Conservation (phyloP, 2,329 filamentous ascomycete genomes). For the Botrytis cinerea region DNA sequence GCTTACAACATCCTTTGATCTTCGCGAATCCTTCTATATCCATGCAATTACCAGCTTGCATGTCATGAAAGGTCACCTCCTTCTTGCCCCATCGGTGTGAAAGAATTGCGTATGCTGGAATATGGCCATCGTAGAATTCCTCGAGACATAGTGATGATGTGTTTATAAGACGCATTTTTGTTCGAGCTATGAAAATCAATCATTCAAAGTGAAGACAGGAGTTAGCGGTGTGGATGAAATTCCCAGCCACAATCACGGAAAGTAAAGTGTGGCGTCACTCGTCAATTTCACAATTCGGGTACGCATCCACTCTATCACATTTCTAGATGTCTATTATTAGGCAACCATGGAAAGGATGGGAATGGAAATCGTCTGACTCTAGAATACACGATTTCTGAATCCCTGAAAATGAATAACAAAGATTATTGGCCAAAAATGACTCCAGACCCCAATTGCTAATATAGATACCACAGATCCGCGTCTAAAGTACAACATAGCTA, state of each 20-base stretch:
- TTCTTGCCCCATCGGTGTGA: slow-evolving; percentile 44
- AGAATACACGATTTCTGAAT: neutral
- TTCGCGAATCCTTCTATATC: neutral
- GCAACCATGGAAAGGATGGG: too few relatives aligned
- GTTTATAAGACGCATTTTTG: neutral
- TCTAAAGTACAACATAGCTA: neutral
- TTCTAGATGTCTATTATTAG: neutral
- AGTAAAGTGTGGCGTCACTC: neutral
- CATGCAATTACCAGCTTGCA: neutral
- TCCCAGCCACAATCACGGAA: neutral
- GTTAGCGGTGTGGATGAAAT: neutral
- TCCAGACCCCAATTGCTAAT: too few relatives aligned
- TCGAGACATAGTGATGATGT: neutral
- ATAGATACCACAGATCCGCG: neutral
- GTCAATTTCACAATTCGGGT: neutral
- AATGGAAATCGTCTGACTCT: neutral
- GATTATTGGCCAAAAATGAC: too few relatives aligned
- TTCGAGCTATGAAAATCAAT: neutral
- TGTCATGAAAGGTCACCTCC: slow-evolving; percentile 41
- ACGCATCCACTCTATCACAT: neutral
- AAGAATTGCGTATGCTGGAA: slow-evolving; percentile 42
- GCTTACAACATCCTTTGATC: neutral
- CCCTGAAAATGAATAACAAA: too few relatives aligned
- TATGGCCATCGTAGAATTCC: neutral
- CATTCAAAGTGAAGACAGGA: neutral